Percentiles rank a stretch among this genome's conserved stretches.
phyloP scores from a whole-genome alignment of 495 filamentous ascomycete species.

The Neurospora tetrasperma region DNA sequence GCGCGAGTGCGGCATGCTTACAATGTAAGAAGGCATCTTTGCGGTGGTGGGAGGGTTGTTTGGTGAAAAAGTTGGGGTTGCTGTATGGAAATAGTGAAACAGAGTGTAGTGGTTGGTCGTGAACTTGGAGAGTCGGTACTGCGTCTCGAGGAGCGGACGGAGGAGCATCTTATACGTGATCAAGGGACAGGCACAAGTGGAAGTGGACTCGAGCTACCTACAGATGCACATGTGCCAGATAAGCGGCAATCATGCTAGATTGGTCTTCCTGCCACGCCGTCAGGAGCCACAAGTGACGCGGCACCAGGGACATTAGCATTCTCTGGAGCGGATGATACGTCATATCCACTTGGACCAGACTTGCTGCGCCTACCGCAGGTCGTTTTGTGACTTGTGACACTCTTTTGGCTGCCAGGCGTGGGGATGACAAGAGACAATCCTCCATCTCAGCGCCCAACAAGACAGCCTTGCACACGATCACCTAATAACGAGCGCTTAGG shows the following conservation, averaged over 20 bases:
- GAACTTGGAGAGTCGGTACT: background rate
- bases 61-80: background rate
- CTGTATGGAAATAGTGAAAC: background rate
- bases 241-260: background rate
- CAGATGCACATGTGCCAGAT: background rate
- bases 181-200: background rate
- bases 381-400: background rate
- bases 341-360: background rate
- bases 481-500: background rate
- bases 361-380: background rate
- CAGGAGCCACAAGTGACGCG: background rate
- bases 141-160: background rate
- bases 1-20: conserved; percentile 25
- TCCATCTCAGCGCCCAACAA: background rate
- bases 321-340: background rate
- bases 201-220: background rate
- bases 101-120: background rate
- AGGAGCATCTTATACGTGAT: background rate
- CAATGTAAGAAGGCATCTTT: conserved; percentile 65
- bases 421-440: background rate
- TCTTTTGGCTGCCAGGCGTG: background rate
- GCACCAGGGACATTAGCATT: background rate
- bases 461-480: too few relatives aligned
- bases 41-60: background rate
- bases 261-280: background rate